phyloP scores from a whole-genome alignment of 1,139 yeast genomes.

The Candida smagusa region DNA sequence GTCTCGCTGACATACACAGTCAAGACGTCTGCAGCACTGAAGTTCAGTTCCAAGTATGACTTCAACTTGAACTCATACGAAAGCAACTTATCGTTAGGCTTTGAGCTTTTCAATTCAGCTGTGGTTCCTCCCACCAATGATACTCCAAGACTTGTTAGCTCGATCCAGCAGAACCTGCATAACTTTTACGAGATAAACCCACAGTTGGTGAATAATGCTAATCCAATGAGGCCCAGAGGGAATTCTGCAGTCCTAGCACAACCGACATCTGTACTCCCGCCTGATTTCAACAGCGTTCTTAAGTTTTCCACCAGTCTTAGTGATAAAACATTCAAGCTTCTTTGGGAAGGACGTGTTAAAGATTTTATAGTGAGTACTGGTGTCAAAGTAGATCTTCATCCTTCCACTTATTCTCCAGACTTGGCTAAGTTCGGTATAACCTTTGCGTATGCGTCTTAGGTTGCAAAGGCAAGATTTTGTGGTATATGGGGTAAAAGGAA shows the following conservation, averaged over 20 bases:
- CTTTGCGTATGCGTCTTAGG: conserved; percentile 36
- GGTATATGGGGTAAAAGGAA: too few relatives aligned
- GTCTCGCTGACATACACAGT: conserved; percentile 86
- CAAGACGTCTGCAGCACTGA: conserved; percentile 70
- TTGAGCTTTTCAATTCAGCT: conserved; percentile 67
- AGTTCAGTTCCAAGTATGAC: conserved; percentile 82
- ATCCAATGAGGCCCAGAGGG: not conserved
- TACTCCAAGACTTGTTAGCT: conserved; percentile 12
- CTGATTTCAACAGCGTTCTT: conserved; percentile 61
- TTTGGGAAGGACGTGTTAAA: conserved; percentile 88
- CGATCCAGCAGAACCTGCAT: conserved; percentile 25
- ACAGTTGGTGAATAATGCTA: conserved; percentile 11
- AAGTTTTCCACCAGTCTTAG: conserved; percentile 72
- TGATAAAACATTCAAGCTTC: conserved; percentile 55
- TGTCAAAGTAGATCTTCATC: conserved; percentile 41
- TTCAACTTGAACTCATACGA: conserved; percentile 90
- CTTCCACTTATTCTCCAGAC: conserved; percentile 32
- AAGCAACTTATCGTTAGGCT: conserved; percentile 82
- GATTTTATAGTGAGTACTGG: conserved; percentile 83
- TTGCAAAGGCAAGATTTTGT: not conserved
- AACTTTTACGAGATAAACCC: conserved; percentile 26
- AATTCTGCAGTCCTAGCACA: not conserved
- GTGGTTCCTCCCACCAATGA: not conserved
- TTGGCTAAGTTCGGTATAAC: conserved; percentile 37
- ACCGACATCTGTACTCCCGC: not conserved